Conservation (phyloP, 306 rosid species). For the Acacia acuminata region DNA sequence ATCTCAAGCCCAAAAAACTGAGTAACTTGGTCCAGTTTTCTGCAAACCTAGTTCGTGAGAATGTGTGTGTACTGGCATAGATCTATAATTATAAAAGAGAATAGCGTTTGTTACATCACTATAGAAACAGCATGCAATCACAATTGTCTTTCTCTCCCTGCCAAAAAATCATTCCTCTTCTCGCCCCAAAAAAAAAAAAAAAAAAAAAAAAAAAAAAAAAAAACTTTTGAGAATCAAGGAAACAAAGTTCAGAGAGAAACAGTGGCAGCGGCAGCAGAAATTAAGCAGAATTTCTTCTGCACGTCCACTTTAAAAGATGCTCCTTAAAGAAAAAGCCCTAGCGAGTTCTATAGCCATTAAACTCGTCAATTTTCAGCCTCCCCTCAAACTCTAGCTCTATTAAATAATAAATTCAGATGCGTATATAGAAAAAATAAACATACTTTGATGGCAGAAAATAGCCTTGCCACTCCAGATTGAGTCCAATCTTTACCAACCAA, state of each 20-base stretch:
- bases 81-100: slow-evolving; percentile 2
- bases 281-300: neutral
- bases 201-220: no score
- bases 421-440: slow-evolving; percentile 2
- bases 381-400: slow-evolving; percentile 17
- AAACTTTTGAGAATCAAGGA: slow-evolving; percentile 11
- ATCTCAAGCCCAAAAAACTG: slow-evolving; percentile 10
- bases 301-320: slow-evolving; percentile 13
- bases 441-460: slow-evolving; percentile 92
- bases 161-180: neutral
- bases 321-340: slow-evolving; percentile 14
- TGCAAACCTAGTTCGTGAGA: neutral
- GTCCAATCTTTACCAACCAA: slow-evolving; percentile 98
- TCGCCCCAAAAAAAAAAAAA: no score
- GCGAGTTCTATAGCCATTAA: slow-evolving; percentile 13
- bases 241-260: neutral
- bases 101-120: neutral
- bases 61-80: neutral
- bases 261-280: slow-evolving; percentile 12
- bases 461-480: slow-evolving; percentile 95
- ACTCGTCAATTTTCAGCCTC: slow-evolving; percentile 5
- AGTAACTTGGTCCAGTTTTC: neutral
- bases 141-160: slow-evolving; percentile 16
- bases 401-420: slow-evolving; percentile 11
- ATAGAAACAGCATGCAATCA: slow-evolving; percentile 19